Percentiles rank a stretch among this genome's conserved stretches.
Evolutionary conservation across 2,329 filamentous ascomycete species (phyloP).

Genomic region (Aspergillus eucalypticola): DNA sequence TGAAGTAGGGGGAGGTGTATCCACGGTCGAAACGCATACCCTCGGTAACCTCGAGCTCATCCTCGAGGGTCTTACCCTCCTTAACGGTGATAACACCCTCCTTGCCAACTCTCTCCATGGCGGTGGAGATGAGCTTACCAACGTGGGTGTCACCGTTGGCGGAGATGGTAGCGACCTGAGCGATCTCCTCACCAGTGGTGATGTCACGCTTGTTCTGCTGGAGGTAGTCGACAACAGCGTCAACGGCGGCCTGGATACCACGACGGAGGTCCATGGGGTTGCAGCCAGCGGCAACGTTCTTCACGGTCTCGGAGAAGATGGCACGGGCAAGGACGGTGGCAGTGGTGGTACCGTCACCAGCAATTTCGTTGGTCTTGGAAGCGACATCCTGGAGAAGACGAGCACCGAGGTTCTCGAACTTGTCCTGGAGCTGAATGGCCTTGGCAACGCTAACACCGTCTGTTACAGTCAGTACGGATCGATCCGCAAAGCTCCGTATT

Average conservation of each 20-base stretch:
- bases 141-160: conserved; percentile 97
- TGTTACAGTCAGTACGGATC: conserved; percentile 40
- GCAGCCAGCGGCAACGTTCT: conserved; percentile 99
- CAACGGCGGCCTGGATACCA: conserved; percentile 94
- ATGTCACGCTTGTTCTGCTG: conserved; percentile 97
- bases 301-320: conserved; percentile 99
- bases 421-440: conserved; percentile 92
- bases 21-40: conserved; percentile 99
- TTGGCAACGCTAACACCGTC: conserved; percentile 88
- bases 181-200: conserved; percentile 94
- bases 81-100: conserved; percentile 99
- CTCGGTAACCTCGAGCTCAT: conserved; percentile 98
- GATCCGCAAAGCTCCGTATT: background rate
- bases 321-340: conserved; percentile 94
- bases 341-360: conserved; percentile 97
- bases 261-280: conserved; percentile 99
- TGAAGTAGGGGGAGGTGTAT: conserved; percentile 99
- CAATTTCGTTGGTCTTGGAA: conserved; percentile 98
- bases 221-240: conserved; percentile 90
- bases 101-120: conserved; percentile 99
- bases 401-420: conserved; percentile 99
- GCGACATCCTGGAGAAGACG: conserved; percentile 96
- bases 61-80: conserved; percentile 97
- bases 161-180: conserved; percentile 96
- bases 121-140: conserved; percentile 91